These are phyloP conservation scores for Speleostelium caveatum DNA, from an alignment of 78 protist genomes.

Conservation along the genomic window DNA sequence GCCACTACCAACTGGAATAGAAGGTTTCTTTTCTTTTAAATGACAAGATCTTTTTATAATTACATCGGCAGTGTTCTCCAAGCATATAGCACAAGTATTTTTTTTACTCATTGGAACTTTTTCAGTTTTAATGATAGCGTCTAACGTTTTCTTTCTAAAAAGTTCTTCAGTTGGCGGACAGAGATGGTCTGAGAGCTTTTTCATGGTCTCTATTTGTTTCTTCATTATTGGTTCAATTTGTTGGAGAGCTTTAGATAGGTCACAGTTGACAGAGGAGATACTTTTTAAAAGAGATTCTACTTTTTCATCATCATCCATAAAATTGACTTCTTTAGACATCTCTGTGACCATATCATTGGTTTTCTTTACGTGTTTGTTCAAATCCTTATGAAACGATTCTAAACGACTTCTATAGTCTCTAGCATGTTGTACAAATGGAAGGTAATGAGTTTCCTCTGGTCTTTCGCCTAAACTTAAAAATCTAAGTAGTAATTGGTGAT, in stretches of 20 bases:
- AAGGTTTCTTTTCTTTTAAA: not conserved
- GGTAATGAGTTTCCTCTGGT: not conserved
- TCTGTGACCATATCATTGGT: constrained; percentile 1
- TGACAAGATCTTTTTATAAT: constrained; percentile 41
- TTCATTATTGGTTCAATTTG: constrained; percentile 34
- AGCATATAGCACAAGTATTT: constrained; percentile 30
- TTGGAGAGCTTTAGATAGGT: not conserved
- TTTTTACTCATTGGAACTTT: not conserved
- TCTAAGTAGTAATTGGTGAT: constrained; percentile 32
- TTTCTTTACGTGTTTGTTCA: constrained; percentile 20
- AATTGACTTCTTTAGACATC: constrained; percentile 24
- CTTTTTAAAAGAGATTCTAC: not conserved
- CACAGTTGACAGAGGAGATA: not conserved
- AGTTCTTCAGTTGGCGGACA: constrained; percentile 69
- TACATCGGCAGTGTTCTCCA: constrained; percentile 17
- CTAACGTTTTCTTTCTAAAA: constrained; percentile 7
- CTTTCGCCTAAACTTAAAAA: not conserved
- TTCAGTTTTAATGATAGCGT: not conserved
- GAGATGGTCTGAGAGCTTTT: constrained; percentile 29
- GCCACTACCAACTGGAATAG: constrained; percentile 12
- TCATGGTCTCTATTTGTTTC: constrained; percentile 17
- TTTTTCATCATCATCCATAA: constrained; percentile 3
- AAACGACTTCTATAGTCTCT: constrained; percentile 2
- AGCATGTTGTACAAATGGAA: constrained; percentile 38
- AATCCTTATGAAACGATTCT: constrained; percentile 18